A percentile compares a stretch with the other conserved stretches of the same genome.
Evolutionary conservation across 1,284 basidiomycete genomes (phyloP).

Genomic region (Sutorius eximius): DNA sequence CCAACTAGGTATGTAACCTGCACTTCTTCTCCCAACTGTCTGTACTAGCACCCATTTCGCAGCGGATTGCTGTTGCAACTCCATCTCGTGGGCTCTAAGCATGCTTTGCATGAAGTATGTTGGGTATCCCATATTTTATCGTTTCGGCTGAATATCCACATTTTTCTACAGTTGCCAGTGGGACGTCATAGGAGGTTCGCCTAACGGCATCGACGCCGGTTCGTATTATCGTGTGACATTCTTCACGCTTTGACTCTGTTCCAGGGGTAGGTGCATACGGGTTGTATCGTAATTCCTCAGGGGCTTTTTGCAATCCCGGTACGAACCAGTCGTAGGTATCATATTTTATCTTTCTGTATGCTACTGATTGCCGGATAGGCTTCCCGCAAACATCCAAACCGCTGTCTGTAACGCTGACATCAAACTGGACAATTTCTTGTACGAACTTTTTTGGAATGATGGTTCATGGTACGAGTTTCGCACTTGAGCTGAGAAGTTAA

Average conservation of each 20-base stretch:
- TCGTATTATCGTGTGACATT: not conserved
- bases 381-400: conserved; percentile 20
- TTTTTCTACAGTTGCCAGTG: not conserved
- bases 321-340: conserved; percentile 23
- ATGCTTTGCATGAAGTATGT: conserved; percentile 24
- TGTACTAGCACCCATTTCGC: not conserved
- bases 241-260: not conserved
- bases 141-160: not conserved
- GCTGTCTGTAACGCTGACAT: conserved; percentile 24
- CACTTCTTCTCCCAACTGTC: not conserved
- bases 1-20: conserved; percentile 20
- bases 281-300: conserved; percentile 14
- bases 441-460: conserved; percentile 19
- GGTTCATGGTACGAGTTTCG: not conserved
- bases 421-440: conserved; percentile 7
- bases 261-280: conserved; percentile 20
- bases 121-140: not conserved
- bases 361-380: conserved; percentile 3
- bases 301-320: conserved; percentile 18
- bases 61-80: conserved; percentile 35
- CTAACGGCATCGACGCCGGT: conserved; percentile 15
- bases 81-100: conserved; percentile 30
- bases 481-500: not conserved
- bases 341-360: not conserved
- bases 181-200: conserved; percentile 17